Conservation (phyloP, 2,329 filamentous ascomycete genomes). For the Echinosphaeria canescens region DNA sequence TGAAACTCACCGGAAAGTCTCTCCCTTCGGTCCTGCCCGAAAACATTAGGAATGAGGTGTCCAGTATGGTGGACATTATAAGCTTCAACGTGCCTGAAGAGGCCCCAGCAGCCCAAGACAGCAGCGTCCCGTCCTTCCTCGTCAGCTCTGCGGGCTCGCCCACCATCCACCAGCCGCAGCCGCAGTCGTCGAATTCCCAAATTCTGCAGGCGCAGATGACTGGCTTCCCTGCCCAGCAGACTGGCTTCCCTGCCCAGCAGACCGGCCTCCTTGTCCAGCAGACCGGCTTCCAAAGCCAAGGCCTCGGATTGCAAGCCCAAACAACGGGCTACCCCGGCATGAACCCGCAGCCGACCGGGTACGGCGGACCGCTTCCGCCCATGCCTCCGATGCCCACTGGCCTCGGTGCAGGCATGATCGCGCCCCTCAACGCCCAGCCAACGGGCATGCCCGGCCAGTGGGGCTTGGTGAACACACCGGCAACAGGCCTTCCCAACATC, state of each 20-base stretch:
- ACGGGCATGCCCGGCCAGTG: conserved; percentile 88
- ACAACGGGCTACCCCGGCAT: conserved; percentile 34
- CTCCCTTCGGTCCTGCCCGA: conserved; percentile 61
- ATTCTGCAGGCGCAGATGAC: conserved; percentile 46
- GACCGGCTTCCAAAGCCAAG: conserved; percentile 24
- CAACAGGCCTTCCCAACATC: conserved; percentile 79
- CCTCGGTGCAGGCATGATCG: conserved; percentile 43
- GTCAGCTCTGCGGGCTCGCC: conserved; percentile 38
- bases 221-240: conserved; percentile 36
- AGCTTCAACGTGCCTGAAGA: conserved; percentile 82
- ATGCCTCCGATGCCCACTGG: conserved; percentile 62
- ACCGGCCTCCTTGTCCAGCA: conserved; percentile 42
- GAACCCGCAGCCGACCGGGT: conserved; percentile 58
- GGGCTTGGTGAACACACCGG: conserved; percentile 92
- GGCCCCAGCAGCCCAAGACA: conserved; percentile 21
- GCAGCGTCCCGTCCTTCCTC: conserved; percentile 39
- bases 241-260: conserved; percentile 32
- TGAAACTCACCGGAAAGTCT: conserved; percentile 72
- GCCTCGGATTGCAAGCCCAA: conserved; percentile 41
- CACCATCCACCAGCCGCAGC: conserved; percentile 46
- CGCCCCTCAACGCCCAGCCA: conserved; percentile 71
- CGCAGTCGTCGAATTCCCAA: conserved; percentile 51
- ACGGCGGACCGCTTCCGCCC: conserved; percentile 59
- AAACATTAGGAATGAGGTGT: conserved; percentile 85
- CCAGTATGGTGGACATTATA: conserved; percentile 98